Conservation (phyloP, 2,329 filamentous ascomycete species). For the Rhinocladiella similis region DNA sequence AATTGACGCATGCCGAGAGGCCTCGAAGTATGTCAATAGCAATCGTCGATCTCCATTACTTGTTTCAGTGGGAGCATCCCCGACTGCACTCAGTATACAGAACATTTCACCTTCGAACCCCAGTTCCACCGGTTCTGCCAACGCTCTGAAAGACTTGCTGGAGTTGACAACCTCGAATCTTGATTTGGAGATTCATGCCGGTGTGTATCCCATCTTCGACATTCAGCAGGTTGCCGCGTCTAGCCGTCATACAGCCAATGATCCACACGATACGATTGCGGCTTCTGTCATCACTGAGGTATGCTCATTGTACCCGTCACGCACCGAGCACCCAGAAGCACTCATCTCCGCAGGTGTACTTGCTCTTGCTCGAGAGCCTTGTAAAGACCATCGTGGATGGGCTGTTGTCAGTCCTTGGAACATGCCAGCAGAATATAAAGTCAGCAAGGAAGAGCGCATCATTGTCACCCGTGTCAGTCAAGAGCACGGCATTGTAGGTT, state of each 20-base stretch:
- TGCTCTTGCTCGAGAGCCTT: slow-evolving; percentile 71
- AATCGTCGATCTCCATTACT: slow-evolving; percentile 41
- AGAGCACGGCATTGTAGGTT: slow-evolving; percentile 73
- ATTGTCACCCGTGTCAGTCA: slow-evolving; percentile 72
- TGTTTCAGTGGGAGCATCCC: slow-evolving; percentile 74
- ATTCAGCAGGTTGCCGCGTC: slow-evolving; percentile 77
- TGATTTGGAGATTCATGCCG: slow-evolving; percentile 70
- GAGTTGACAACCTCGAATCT: slow-evolving; percentile 38
- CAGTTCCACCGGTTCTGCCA: slow-evolving; percentile 16
- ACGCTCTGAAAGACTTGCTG: slow-evolving; percentile 20
- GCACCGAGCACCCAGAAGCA: slow-evolving; percentile 56
- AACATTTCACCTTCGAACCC: slow-evolving; percentile 49
- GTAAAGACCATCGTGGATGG: slow-evolving; percentile 70
- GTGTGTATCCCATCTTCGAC: slow-evolving; percentile 74
- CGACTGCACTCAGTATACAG: slow-evolving; percentile 68
- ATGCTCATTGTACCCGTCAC: slow-evolving; percentile 63
- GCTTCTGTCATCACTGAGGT: slow-evolving; percentile 72
- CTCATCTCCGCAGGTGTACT: slow-evolving; percentile 69
- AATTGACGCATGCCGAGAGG: slow-evolving; percentile 49
- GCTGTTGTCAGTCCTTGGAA: slow-evolving; percentile 67
- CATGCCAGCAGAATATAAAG: slow-evolving; percentile 33
- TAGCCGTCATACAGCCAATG: slow-evolving; percentile 48
- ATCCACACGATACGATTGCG: slow-evolving; percentile 56
- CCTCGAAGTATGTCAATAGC: slow-evolving; percentile 29
- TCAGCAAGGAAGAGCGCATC: slow-evolving; percentile 55